Base-by-base conservation (phyloP, 139 green algal species). In the Mychonastes homosphaera region DNA sequence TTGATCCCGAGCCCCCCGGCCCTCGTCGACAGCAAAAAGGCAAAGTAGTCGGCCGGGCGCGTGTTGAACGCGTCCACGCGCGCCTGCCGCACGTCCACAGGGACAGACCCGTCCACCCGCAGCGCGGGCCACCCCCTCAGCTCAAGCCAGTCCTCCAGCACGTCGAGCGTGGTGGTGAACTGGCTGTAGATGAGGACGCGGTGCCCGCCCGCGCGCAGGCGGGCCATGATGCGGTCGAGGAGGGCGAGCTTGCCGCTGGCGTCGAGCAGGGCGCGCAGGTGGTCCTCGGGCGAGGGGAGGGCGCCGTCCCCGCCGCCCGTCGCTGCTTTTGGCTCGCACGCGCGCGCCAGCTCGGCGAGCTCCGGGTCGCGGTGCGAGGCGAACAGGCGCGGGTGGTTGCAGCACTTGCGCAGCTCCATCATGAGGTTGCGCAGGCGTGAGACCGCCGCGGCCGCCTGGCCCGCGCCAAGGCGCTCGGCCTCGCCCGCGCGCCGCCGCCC, bases 1-100 rank as follows among this genome's bases (percentile, higher is more conserved):
- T 95, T 95, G 76, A 95, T 94, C 21, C 87, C 83, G 48, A 87
- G 57, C 21, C 82, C 82, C 18, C 84, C 84, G 6, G 84, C 80
- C 10, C 46, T 33, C 4, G 85, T 93, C 56, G 74, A 85, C 38
- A 93, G 76, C 52, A 93, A 76, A 60, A 89, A 93, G 12, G 75
- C 56, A 38, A 74, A 78, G 54, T 79, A 74, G 24, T 59, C 49
- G 24, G 70, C 77, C 2, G 58, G 64, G 19, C 73, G 38, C 5
- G 19, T 55, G 70, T 92, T 92, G 74, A 88, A 92, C 26, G 41
- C 39, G 70, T 92, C 84, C 34, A 91, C 86, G 35, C 73, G 71
- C n/a, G 53, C 47, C 71, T 91, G 84, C 15, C 83, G 70, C 56
- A 85, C 76, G 19, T 47, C n/a, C 21, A 74, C 71, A 54, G 53